Conservation (phyloP, 73 alveolate species). For the Effrenium voratum region DNA sequence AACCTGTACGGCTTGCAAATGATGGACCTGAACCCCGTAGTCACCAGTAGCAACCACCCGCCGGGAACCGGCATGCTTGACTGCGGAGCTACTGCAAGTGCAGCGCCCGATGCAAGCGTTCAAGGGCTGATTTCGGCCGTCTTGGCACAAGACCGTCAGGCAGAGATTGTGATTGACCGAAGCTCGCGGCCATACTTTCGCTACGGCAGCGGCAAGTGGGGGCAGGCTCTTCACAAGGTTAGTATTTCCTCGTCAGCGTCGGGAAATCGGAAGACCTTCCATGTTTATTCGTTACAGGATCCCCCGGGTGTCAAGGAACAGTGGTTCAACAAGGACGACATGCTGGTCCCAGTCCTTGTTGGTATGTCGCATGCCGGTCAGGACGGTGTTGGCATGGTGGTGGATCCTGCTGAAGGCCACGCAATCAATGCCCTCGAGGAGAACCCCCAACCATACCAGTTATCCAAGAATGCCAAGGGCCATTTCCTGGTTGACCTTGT, state of each 20-base stretch:
- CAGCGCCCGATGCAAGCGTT: background rate
- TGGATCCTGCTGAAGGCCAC: too few species aligned
- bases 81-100: background rate
- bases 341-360: background rate
- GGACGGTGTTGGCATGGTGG: too few species aligned
- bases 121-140: background rate
- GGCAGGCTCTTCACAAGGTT: background rate
- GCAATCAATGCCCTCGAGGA: too few species aligned
- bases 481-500: constrained; percentile 2
- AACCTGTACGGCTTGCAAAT: background rate
- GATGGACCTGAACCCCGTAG: background rate
- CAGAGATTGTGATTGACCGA: background rate
- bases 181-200: background rate
- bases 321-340: background rate
- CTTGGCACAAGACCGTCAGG: background rate
- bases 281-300: background rate
- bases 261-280: background rate
- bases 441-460: too few species aligned
- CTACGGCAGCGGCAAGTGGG: background rate
- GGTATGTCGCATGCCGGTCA: background rate
- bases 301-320: background rate
- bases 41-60: background rate
- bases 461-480: too few species aligned
- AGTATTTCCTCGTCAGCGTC: background rate
- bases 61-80: background rate